These are phyloP conservation scores for Dichotomopilus funicola DNA, from an alignment of 2,329 filamentous ascomycete species.

Conservation along the genomic window DNA sequence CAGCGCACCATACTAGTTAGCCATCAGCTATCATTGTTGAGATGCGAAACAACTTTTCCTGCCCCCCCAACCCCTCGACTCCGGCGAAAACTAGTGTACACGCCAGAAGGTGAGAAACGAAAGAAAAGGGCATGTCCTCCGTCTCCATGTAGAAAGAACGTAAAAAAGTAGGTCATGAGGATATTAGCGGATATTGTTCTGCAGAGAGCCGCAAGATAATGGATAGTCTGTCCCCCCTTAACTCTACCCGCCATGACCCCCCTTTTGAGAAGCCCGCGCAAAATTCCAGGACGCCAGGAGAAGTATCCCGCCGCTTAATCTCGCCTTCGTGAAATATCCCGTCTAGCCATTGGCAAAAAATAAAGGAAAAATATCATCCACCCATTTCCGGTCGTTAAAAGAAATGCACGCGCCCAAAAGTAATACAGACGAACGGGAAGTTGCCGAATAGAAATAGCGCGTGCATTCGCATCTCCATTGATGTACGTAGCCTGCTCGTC, in stretches of 20 bases:
- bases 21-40: not conserved
- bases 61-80: constrained; percentile 14
- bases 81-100: constrained; percentile 22
- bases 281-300: constrained; percentile 24
- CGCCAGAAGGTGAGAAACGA: constrained; percentile 28
- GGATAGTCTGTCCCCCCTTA: constrained; percentile 21
- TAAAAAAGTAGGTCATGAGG: constrained; percentile 26
- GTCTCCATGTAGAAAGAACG: constrained; percentile 19
- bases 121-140: constrained; percentile 5
- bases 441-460: constrained; percentile 23
- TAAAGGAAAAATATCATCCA: constrained; percentile 15
- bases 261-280: constrained; percentile 21
- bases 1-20: too few species aligned
- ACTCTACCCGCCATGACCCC: constrained; percentile 25
- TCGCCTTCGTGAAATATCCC: constrained; percentile 16
- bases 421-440: constrained; percentile 25
- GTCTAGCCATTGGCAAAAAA: constrained; percentile 15
- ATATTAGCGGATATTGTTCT: constrained; percentile 26
- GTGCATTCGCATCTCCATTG: constrained; percentile 21
- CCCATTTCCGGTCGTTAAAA: constrained; percentile 30
- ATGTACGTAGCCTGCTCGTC: constrained; percentile 20
- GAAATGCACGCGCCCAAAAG: constrained; percentile 29
- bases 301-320: constrained; percentile 23
- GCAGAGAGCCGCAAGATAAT: constrained; percentile 30
- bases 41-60: constrained; percentile 20